Evolutionary conservation across 2,329 filamentous ascomycete genomes (phyloP).

Genomic region (Cryoendolithus antarcticus): DNA sequence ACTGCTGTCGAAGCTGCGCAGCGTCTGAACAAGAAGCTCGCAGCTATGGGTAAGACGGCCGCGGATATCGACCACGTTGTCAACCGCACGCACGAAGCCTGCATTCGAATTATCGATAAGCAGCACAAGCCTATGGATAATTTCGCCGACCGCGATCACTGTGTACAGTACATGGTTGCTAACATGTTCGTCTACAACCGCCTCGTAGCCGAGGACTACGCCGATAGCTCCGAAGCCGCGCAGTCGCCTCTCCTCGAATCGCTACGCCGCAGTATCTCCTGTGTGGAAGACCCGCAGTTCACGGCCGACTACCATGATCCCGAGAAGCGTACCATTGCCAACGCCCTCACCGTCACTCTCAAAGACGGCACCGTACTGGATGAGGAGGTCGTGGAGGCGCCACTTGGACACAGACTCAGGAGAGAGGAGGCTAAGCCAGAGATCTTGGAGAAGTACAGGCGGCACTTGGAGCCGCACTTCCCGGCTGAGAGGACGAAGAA

Average conservation of each 20-base stretch:
- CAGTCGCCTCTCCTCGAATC: slow-evolving; percentile 81
- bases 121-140: slow-evolving; percentile 99
- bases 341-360: slow-evolving; percentile 86
- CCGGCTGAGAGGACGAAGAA: slow-evolving; percentile 64
- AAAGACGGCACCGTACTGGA: slow-evolving; percentile 87
- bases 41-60: slow-evolving; percentile 74
- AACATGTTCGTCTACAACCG: slow-evolving; percentile 94
- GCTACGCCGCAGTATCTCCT: slow-evolving; percentile 85
- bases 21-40: slow-evolving; percentile 73
- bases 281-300: slow-evolving; percentile 91
- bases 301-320: slow-evolving; percentile 94
- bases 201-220: slow-evolving; percentile 86
- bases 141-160: slow-evolving; percentile 98
- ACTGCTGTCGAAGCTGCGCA: slow-evolving; percentile 92
- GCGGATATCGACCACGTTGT: slow-evolving; percentile 87
- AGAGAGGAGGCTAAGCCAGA: slow-evolving; percentile 96
- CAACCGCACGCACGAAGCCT: slow-evolving; percentile 95
- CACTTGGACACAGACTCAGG: slow-evolving; percentile 79
- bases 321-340: slow-evolving; percentile 86
- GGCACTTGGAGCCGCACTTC: slow-evolving; percentile 78
- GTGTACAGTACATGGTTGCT: slow-evolving; percentile 97
- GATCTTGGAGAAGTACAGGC: slow-evolving; percentile 90
- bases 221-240: slow-evolving; percentile 82
- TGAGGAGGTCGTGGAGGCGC: slow-evolving; percentile 86
- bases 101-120: slow-evolving; percentile 98